These are phyloP conservation scores for Phellopilus nigrolimitatus DNA, from an alignment of 1,284 basidiomycete genomes.

Conservation along the genomic window DNA sequence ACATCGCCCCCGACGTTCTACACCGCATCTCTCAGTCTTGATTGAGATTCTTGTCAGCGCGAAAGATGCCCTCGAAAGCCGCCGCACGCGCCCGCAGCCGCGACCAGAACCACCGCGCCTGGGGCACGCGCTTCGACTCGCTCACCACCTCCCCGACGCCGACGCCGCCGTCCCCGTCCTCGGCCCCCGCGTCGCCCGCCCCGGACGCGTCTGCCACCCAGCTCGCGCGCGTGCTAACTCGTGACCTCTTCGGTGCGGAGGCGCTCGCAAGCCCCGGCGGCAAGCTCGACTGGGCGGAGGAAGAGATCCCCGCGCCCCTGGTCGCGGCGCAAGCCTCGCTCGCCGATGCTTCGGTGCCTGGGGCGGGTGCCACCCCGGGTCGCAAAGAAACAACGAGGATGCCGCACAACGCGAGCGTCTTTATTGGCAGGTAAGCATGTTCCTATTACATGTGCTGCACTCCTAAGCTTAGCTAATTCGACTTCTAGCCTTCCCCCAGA, in stretches of 20 bases:
- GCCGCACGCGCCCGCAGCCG: constrained; percentile 6
- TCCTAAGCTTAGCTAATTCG: constrained; percentile 14
- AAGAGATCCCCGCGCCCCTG: constrained; percentile 26
- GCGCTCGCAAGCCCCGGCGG: constrained; percentile 1
- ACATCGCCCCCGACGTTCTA: not conserved
- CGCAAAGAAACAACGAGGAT: constrained; percentile 40
- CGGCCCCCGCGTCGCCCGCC: constrained; percentile 22
- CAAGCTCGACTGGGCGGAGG: constrained; percentile 23
- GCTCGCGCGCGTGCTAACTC: not conserved
- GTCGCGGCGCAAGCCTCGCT: constrained; percentile 13
- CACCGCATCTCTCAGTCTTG: not conserved
- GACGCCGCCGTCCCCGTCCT: constrained; percentile 24
- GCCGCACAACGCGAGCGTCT: constrained; percentile 71
- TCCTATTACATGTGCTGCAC: constrained; percentile 12
- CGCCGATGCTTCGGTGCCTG: not conserved
- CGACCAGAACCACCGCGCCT: constrained; percentile 34
- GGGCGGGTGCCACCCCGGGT: constrained; percentile 7
- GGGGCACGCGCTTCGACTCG: constrained; percentile 69
- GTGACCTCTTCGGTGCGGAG: constrained; percentile 4
- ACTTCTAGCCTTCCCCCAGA: constrained; percentile 59
- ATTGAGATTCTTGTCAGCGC: not conserved
- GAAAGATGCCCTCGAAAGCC: constrained; percentile 6
- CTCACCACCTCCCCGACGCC: constrained; percentile 31
- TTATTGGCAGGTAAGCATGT: constrained; percentile 64
- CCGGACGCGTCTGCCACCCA: not conserved